Base-by-base conservation (phyloP, 352 stramenopile species). In the Phytophthora citricola region DNA sequence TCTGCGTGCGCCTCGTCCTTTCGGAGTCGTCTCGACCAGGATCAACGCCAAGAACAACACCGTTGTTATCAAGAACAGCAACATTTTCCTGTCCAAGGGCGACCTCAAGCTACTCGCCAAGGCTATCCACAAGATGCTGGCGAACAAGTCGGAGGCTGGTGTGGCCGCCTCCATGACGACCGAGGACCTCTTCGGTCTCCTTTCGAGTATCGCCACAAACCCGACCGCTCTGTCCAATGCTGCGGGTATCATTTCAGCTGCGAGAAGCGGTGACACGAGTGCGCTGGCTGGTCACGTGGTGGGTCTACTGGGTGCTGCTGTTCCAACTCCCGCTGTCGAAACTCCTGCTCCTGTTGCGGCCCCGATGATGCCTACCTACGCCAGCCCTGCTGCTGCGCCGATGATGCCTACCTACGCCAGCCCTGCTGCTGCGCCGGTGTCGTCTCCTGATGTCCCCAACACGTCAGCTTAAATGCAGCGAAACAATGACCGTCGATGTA, bases 61-160 rank as follows among this genome's bases (percentile, higher is more conserved):
- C 0, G 32, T 39, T 6, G 3, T 39, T 11, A 6, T 39, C 32
- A 39, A 39, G 12, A 39, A 39, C 32, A 39, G 32, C 32, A 39
- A 39, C 4, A 39, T 14, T 14, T 3, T 52, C 45, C 12, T 66
- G 3, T 49, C 43, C 3, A 41, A 43, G 17, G 44, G 7, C n/a
- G 63, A 66, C 10, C 56, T 39, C 3, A 39, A 57, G 40, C 5
- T 58, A 20, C 49, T 71, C n/a, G 63, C 63, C 29, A 54, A 69
- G n/a, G 26, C 38, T 50, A 74, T 34, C 31, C 31, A 66, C 48
- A 74, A 47, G 2, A 34, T 34, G 31, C 31, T 34, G 8, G 31
- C 31, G 31, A 34, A 10, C 31, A 34, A 11, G 7, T 8, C 36
- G 10, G 36, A 43, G 11, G 36, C 11, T 20, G 12, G 17, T 0